These are phyloP conservation scores for Codiaeum variegatum DNA, from an alignment of 441 rosid genomes.

Conservation along the genomic window DNA sequence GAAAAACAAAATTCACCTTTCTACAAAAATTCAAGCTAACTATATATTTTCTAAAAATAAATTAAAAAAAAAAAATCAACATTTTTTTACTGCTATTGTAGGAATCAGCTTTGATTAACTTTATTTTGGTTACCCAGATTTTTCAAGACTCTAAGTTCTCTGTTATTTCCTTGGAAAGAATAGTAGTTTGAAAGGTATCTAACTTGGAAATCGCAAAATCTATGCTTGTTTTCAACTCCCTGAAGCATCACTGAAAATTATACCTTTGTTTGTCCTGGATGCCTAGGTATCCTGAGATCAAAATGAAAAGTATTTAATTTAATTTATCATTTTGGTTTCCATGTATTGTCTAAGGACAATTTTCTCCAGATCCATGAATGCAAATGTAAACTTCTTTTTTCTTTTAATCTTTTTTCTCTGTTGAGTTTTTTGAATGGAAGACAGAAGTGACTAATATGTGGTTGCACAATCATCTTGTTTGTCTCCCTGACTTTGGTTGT, in stretches of 20 bases:
- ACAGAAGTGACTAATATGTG: neutral
- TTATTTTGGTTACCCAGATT: neutral
- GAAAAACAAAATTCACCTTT: too few species aligned
- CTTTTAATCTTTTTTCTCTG: too few species aligned
- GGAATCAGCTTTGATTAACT: neutral
- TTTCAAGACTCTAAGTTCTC: neutral
- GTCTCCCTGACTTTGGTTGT: neutral
- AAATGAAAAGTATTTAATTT: neutral
- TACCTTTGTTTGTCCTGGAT: neutral
- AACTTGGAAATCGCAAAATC: neutral
- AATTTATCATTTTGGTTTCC: neutral
- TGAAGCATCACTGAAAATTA: neutral
- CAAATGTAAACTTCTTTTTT: neutral
- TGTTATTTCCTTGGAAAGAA: neutral
- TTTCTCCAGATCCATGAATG: neutral
- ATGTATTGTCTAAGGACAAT: neutral
- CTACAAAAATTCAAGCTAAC: too few species aligned
- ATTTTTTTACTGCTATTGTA: neutral
- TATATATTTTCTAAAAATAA: too few species aligned
- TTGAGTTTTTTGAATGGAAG: too few species aligned
- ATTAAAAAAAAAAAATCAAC: too few species aligned
- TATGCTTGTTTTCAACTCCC: neutral
- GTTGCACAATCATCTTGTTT: neutral
- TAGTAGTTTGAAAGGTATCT: neutral
- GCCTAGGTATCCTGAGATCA: neutral